Conservation (phyloP, 805 yeast species). For the Myxozyma sirexii region DNA sequence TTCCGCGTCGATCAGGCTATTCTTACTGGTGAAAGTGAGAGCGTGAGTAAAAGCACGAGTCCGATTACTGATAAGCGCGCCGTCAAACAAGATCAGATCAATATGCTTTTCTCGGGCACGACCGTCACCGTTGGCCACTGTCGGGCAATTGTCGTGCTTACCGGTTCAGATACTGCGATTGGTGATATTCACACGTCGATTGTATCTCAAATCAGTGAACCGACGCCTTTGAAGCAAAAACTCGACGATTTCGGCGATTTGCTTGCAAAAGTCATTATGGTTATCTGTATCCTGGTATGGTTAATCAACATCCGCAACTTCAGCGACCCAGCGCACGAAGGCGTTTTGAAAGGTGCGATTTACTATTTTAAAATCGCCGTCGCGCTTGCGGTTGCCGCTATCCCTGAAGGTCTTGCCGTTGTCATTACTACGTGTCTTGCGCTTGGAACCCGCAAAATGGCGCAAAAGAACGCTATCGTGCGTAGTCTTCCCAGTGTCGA, state of each 20-base stretch:
- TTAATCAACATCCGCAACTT: conserved; percentile 48
- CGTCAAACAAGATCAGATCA: conserved; percentile 46
- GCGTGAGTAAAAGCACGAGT: conserved; percentile 45
- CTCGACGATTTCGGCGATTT: conserved; percentile 47
- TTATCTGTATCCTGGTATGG: conserved; percentile 54
- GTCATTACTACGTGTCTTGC: conserved; percentile 55
- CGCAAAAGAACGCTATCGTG: conserved; percentile 49
- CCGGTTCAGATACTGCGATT: conserved; percentile 49
- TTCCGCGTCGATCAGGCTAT: conserved; percentile 52
- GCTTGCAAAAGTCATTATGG: conserved; percentile 49
- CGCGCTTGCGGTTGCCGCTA: conserved; percentile 53
- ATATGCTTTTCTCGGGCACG: conserved; percentile 42
- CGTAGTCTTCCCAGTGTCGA: conserved; percentile 54
- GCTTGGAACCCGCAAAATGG: conserved; percentile 54
- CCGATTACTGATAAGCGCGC: conserved; percentile 41
- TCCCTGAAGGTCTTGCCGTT: conserved; percentile 56
- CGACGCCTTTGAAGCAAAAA: conserved; percentile 47
- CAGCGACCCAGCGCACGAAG: conserved; percentile 50
- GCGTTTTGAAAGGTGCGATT: conserved; percentile 50
- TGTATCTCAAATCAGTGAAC: conserved; percentile 46
- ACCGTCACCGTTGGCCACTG: conserved; percentile 50
- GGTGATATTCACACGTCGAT: conserved; percentile 47
- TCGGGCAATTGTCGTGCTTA: conserved; percentile 46
- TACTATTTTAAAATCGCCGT: conserved; percentile 55
- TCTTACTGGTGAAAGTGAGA: conserved; percentile 43